phyloP scores from a whole-genome alignment of 2,329 filamentous ascomycete species.

The Didymella exigua region DNA sequence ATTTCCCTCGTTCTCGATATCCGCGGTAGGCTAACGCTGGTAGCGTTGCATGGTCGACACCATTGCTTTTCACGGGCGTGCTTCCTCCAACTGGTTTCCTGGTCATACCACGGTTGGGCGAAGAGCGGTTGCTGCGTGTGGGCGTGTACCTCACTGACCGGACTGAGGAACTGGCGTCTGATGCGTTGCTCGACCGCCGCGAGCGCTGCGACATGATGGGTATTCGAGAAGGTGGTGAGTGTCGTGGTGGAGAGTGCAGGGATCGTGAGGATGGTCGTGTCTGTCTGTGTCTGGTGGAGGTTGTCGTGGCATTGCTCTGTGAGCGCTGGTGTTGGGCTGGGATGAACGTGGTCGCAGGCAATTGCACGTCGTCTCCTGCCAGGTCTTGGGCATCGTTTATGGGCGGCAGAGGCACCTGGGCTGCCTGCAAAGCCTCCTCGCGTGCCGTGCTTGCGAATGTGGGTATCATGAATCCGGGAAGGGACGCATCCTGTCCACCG shows the following conservation, averaged over 20 bases:
- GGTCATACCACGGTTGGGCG: conserved; percentile 32
- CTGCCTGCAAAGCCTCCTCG: conserved; percentile 18
- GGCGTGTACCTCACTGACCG: conserved; percentile 40
- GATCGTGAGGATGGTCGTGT: conserved; percentile 20
- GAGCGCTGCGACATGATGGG: conserved; percentile 39
- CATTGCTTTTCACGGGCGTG: conserved; percentile 12
- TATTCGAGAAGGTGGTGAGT: conserved; percentile 42
- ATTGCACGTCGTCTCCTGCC: conserved; percentile 16
- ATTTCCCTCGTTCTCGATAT: conserved; percentile 42
- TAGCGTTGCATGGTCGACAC: conserved; percentile 28
- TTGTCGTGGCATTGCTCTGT: conserved; percentile 25
- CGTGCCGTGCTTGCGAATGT: conserved; percentile 24
- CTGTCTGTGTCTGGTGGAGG: conserved; percentile 20
- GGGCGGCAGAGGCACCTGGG: conserved; percentile 11
- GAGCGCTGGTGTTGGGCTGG: conserved; percentile 28
- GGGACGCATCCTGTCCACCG: conserved; percentile 36
- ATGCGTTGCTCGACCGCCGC: conserved; percentile 41
- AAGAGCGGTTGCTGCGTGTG: conserved; percentile 35
- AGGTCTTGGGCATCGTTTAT: conserved; percentile 16
- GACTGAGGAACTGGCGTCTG: conserved; percentile 45
- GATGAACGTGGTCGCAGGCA: conserved; percentile 23
- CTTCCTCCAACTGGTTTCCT: conserved; percentile 22
- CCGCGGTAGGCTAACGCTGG: conserved; percentile 41
- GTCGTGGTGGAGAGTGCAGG: conserved; percentile 25
- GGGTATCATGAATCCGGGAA: conserved; percentile 45